A percentile compares a stretch with the other conserved stretches of the same genome.
phyloP scores from a whole-genome alignment of 2,329 filamentous ascomycete genomes.

The Fusarium liriodendri region DNA sequence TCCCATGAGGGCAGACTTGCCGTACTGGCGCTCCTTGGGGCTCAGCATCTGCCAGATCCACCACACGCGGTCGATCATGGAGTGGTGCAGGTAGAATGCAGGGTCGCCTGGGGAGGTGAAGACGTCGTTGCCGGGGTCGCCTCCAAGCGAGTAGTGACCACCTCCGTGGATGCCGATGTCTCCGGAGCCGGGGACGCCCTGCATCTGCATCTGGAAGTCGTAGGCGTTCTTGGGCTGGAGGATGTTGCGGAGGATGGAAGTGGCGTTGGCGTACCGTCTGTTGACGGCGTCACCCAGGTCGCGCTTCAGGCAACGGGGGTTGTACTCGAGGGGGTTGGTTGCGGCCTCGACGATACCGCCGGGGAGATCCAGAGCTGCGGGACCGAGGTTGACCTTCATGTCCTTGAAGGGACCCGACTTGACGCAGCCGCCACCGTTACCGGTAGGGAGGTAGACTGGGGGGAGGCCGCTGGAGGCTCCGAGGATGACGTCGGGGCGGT shows the following conservation, averaged over 20 bases:
- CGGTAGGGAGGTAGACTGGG: constrained; percentile 53
- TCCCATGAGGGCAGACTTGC: constrained; percentile 34
- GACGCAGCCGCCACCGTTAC: constrained; percentile 67
- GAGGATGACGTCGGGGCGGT: constrained; percentile 37
- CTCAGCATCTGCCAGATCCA: constrained; percentile 47
- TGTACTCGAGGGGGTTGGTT: constrained; percentile 49
- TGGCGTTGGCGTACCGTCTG: constrained; percentile 38
- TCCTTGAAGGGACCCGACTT: constrained; percentile 60
- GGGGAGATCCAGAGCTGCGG: constrained; percentile 46
- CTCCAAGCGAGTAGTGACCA: constrained; percentile 54
- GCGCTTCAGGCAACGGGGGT: constrained; percentile 57
- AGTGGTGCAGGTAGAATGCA: constrained; percentile 50
- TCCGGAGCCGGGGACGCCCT: constrained; percentile 46
- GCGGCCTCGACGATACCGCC: constrained; percentile 36
- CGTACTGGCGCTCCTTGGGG: constrained; percentile 37
- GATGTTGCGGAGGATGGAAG: constrained; percentile 52
- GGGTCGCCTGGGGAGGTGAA: constrained; percentile 53
- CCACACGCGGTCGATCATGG: constrained; percentile 45
- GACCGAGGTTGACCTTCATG: constrained; percentile 55
- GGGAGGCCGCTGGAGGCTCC: constrained; percentile 43
- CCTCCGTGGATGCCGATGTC: constrained; percentile 50
- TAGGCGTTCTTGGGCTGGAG: constrained; percentile 49
- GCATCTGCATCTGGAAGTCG: constrained; percentile 59
- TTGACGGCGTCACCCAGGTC: constrained; percentile 47
- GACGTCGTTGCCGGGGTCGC: constrained; percentile 56